A percentile compares a stretch with the other conserved stretches of the same genome.
phyloP scores from a whole-genome alignment of 2,329 filamentous ascomycete species.

The Cercospora beticola region DNA sequence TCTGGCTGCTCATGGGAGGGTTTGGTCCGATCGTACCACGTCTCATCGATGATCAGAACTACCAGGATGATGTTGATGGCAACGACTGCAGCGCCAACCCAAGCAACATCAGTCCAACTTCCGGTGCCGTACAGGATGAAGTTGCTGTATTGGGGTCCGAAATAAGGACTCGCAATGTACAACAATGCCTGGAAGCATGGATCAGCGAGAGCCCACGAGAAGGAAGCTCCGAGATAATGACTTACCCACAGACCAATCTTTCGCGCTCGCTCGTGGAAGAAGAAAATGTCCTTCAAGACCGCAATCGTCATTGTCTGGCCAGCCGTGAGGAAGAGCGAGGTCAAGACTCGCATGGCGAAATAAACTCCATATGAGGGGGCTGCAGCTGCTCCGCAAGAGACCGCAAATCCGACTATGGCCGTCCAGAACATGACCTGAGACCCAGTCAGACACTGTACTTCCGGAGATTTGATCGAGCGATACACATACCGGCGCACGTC shows the following conservation, averaged over 20 bases:
- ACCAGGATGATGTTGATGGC: not conserved
- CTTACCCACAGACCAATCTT: constrained; percentile 25
- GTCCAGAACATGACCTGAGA: constrained; percentile 4
- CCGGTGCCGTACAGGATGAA: not conserved
- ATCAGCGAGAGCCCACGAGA: not conserved
- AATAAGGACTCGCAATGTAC: constrained; percentile 9
- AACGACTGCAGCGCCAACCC: not conserved
- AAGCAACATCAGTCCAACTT: not conserved
- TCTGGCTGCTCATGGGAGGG: constrained; percentile 9
- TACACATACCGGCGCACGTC: not conserved
- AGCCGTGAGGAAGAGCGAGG: not conserved
- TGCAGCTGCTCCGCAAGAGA: not conserved
- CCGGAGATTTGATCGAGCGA: not conserved
- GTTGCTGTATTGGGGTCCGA: not conserved
- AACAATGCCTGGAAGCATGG: constrained; percentile 13
- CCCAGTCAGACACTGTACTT: not conserved
- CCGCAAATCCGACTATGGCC: not conserved
- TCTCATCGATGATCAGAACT: constrained; percentile 19
- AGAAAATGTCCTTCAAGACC: constrained; percentile 27
- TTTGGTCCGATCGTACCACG: constrained; percentile 14
- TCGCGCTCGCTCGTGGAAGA: constrained; percentile 25
- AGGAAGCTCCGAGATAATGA: constrained; percentile 15
- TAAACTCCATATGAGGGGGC: not conserved
- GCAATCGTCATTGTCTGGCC: constrained; percentile 8
- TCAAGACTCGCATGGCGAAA: not conserved